These are phyloP conservation scores for Rhodocollybia butyracea DNA, from an alignment of 768 basidiomycete species.

Conservation along the genomic window DNA sequence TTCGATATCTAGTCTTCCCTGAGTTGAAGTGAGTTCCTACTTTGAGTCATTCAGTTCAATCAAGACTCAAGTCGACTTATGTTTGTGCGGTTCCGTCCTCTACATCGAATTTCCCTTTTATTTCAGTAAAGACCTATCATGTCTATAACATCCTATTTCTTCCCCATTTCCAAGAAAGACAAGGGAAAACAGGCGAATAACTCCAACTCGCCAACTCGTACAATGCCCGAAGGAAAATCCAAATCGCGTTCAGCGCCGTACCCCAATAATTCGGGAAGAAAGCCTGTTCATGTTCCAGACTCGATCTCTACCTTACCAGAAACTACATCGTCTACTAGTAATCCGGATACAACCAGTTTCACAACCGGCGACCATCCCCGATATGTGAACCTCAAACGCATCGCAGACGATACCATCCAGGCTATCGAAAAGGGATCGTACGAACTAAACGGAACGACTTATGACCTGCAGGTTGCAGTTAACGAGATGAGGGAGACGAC, in stretches of 20 bases:
- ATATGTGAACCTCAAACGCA: slow-evolving; percentile 26
- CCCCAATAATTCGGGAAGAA: not conserved
- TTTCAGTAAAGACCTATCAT: not conserved
- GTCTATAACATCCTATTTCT: slow-evolving; percentile 3
- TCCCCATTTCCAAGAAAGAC: not conserved
- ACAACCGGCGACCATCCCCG: not conserved
- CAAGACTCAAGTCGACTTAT: not conserved
- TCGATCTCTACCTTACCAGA: not conserved
- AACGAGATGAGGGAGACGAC: slow-evolving; percentile 38
- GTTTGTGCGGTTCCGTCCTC: not conserved
- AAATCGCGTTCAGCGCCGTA: slow-evolving; percentile 1
- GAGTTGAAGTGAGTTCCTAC: not conserved
- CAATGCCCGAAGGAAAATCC: not conserved
- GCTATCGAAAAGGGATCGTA: slow-evolving; percentile 46
- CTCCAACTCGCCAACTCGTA: not conserved
- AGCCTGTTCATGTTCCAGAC: not conserved
- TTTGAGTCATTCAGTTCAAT: not conserved
- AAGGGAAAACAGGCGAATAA: not conserved
- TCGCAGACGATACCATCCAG: slow-evolving; percentile 50
- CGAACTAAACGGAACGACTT: slow-evolving; percentile 21
- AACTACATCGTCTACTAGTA: not conserved
- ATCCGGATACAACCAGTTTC: slow-evolving; percentile 2
- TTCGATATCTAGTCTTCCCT: not conserved
- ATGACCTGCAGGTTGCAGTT: slow-evolving; percentile 24
- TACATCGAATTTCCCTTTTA: not conserved